Base-by-base conservation (phyloP, 2,329 filamentous ascomycete species). In the Aspergillus quadricinctus region DNA sequence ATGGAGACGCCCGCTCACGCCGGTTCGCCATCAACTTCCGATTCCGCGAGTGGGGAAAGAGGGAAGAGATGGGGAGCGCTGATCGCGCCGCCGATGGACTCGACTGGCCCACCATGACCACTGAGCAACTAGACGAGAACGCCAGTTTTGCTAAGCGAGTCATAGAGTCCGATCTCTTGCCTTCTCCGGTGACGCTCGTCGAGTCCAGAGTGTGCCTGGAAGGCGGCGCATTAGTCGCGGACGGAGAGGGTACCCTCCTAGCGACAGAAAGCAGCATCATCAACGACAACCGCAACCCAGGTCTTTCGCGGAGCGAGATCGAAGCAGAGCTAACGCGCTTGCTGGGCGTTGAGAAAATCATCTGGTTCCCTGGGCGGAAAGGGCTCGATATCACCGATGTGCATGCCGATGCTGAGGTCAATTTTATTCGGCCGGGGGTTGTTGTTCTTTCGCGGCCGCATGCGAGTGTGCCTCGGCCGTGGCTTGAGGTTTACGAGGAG, bases 211-310 rank as follows among this genome's bases (percentile, higher is more conserved):
- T 72, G 7, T 54, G 63, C 3, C 50, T 68, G 0, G 71, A 73
- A 53, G 70, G 71, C 0, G 71, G 71, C 0, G 71, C 66, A 1
- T 61, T 73, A n/a, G 71, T 70, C 45, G 57, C 70, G 28, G 71
- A 73, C 11, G 71, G 71, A 0, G 64, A 72, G 25, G 70, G 71
- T n/a, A 72, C 70, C 2, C 64, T 73, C 3, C 61, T 73, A 40
- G 70, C 61, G 8, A 66, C 66, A 17, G 69, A 70, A 54, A 73
- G 69, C 53, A 70, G 66, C 28, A 69, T 73, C 49, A 40, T 69
- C 6, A 69, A 67, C 14, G 54, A 65, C 19, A 64, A 68, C 29
- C 63, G 71, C 9, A 73, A 73, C 48, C 59, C 60, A 0, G 68
- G 66, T 1, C 19, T 70, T 2, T 58, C 58, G 1, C 64, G 61